Base-by-base conservation (phyloP, 495 filamentous ascomycete genomes). In the Aspergillus olivimuriae region DNA sequence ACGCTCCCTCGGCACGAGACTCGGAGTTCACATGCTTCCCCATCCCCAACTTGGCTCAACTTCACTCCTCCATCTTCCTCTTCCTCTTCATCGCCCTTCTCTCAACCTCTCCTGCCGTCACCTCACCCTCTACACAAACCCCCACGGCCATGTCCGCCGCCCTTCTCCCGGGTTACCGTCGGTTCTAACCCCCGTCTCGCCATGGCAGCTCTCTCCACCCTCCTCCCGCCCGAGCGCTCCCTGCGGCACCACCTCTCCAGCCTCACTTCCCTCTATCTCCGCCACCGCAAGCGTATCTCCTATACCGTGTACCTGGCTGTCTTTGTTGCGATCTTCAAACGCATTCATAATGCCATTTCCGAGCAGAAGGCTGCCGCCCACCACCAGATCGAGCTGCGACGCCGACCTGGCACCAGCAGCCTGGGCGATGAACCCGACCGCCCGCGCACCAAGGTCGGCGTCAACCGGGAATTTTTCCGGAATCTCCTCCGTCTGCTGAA, bases 401-500 rank as follows among this genome's bases (percentile, higher is more conserved):
- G 70, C 47, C 73, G 73, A 14, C 70, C 73, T 12, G 70, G 64
- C 4, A 83, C 79, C 30, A 80, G 72, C 26, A 72, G 71, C 8
- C 65, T 77, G 19, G 65, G 56, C 31, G 65, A 65, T 19, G 63
- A 56, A 4, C 61, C 62, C n/a, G 65, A 66, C 44, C 68, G 69
- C 51, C 74, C 74, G 48, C 78, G 77, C 57, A 91, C 89, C 70
- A 89, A 86, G 66, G 88, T 95, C 14, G 92, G 94, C 68, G 69
- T 98, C 36, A 95, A 98, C 54, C 76, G 87, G 42, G 92, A 97
- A 61, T 98, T 98, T 73, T 94, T 98, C 69, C 81, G 81, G 57
- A 87, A 84, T 47, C 60, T 98, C 52, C 70, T 89, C 47, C 74
- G 82, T 23, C 62, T 98, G 53, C 62, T 96, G 51, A 80, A 73